phyloP scores from a whole-genome alignment of 139 green algal species.

The Coelastrella sp. region DNA sequence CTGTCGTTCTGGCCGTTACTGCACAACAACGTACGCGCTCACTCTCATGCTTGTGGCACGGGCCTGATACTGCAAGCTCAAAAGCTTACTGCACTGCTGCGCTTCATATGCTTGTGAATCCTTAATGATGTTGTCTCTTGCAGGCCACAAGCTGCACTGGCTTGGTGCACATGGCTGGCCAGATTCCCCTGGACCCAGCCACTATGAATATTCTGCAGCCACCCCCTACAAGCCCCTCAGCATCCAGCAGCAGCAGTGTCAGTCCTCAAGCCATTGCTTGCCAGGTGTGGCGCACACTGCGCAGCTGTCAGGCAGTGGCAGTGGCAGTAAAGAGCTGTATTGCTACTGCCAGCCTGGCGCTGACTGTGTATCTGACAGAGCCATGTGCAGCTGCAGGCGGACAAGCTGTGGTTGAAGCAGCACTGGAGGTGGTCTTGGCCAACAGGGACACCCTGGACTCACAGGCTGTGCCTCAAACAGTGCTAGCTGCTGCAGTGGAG shows the following conservation, averaged over 20 bases:
- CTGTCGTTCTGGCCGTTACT: too few relatives aligned
- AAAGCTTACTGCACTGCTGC: background rate
- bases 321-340: conserved; percentile 67
- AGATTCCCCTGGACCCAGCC: conserved; percentile 77
- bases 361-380: conserved; percentile 67
- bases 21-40: background rate
- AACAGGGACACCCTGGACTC: background rate
- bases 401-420: conserved; percentile 16
- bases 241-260: background rate
- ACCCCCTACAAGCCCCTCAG: background rate
- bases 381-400: conserved; percentile 27
- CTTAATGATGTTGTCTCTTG: background rate
- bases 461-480: background rate
- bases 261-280: background rate
- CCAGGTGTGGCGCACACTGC: conserved; percentile 53
- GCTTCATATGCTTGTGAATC: too few relatives aligned
- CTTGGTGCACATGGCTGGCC: conserved; percentile 65
- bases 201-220: conserved; percentile 71
- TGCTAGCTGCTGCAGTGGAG: background rate
- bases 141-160: conserved; percentile 65
- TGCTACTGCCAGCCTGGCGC: conserved; percentile 54
- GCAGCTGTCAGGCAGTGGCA: conserved; percentile 74
- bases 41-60: background rate
- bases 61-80: background rate
- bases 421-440: background rate